Base-by-base conservation (phyloP, 164 flowering plant species). In the Cinnamomum chago region DNA sequence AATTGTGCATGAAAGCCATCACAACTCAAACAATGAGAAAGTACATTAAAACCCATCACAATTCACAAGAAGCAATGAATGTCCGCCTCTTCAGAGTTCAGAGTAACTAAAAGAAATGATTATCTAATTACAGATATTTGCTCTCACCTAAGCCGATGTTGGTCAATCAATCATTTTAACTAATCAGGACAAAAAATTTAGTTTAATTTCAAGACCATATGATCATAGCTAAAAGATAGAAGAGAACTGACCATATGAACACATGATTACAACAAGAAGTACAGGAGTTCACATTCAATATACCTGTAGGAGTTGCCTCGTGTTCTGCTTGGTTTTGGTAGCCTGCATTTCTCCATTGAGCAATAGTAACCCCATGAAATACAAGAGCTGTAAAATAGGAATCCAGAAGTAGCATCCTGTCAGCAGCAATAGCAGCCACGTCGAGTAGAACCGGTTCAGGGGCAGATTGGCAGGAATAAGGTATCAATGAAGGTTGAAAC, bases 301-400 rank as follows among this genome's bases (percentile, higher is more conserved):
- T 76, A 23, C 66, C 73, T 25, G 66, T 24, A 28, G 50, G 30
- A 64, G 3, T 76, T 82, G 92, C 99, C 96, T 90, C 82, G 80
- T 95, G 99, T 77, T 92, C 98, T 51, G 90, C 86, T 78, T 82
- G 88, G 76, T 89, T 78, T 52, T 95, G 99, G 79, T 93, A 95
- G 50, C 97, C 96, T 81, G 91, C 92, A 76, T 90, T 95, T 76
- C 98, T 82, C 99, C 99, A 95, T 75, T 90, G 97, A 79, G 96
- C 93, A 82, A 95, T 86, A 50, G 96, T 89, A 66, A 88, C 77
- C 55, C 98, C 98, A 85, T 93, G 97, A 84, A 93, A 95, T 78
- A 95, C 77, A 35, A 95, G 98, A 77, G 93, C 79, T 17, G 98
- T 93, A 78, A 95, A 95, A 79, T 87, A 95, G 3, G 99, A 78